Evolutionary conservation across 2,329 filamentous ascomycete species (phyloP).

Genomic region (Lithohypha guttulata): DNA sequence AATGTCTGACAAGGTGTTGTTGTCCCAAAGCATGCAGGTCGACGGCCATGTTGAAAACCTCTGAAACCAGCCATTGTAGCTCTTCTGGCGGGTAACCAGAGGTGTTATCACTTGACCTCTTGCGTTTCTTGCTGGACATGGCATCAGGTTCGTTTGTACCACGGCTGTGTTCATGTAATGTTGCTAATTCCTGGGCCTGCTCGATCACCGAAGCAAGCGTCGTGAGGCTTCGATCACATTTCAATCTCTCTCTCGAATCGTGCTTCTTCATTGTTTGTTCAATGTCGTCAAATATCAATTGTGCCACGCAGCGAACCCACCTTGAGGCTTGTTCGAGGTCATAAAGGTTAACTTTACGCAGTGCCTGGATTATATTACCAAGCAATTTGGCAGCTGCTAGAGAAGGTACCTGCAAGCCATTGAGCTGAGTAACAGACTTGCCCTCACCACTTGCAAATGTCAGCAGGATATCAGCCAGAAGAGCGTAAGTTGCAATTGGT

Average conservation of each 20-base stretch:
- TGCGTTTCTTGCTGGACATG: no score
- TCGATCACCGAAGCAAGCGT: constrained; percentile 28
- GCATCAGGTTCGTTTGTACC: constrained; percentile 6
- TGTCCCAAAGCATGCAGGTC: constrained; percentile 37
- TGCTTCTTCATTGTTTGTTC: constrained; percentile 42
- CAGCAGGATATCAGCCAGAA: constrained; percentile 57
- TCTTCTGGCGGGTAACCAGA: constrained; percentile 42
- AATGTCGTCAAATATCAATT: constrained; percentile 50
- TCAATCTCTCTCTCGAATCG: not conserved
- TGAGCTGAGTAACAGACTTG: not conserved
- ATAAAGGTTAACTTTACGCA: constrained; percentile 48
- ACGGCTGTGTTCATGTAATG: no score
- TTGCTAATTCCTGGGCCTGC: constrained; percentile 25
- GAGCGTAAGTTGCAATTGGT: constrained; percentile 43
- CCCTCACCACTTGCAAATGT: constrained; percentile 9
- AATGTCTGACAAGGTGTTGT: constrained; percentile 29
- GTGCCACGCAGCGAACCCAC: constrained; percentile 70
- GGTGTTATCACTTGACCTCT: constrained; percentile 15
- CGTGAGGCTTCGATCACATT: constrained; percentile 14
- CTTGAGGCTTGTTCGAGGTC: constrained; percentile 54
- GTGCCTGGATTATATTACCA: constrained; percentile 57
- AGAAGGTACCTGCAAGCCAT: constrained; percentile 17
- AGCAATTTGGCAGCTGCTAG: constrained; percentile 17
- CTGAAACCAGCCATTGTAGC: constrained; percentile 47
- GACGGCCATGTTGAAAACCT: constrained; percentile 45